Evolutionary conservation across 768 basidiomycete species (phyloP).

Genomic region (Suillus cothurnatus): DNA sequence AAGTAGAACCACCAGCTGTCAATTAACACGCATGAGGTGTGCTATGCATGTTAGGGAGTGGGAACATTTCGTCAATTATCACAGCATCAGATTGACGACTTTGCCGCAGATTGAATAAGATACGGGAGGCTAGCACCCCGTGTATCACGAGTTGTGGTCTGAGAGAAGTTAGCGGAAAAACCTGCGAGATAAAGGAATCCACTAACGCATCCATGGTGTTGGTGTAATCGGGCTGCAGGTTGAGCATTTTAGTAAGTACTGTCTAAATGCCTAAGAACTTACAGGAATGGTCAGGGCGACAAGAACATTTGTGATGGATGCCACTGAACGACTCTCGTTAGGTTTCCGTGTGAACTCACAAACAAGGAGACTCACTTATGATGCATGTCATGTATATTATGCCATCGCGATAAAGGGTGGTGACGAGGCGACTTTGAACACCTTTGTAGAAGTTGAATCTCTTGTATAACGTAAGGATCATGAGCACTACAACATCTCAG

Average conservation of each 20-base stretch:
- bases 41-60: not conserved
- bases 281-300: not conserved
- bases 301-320: not conserved
- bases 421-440: not conserved
- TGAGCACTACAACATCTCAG: not conserved
- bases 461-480: slow-evolving; percentile 3
- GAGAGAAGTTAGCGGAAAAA: not conserved
- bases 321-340: not conserved
- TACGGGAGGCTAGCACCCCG: slow-evolving; percentile 5
- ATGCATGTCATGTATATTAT: not conserved
- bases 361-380: not conserved
- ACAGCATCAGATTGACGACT: not conserved
- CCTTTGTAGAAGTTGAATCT: not conserved
- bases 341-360: not conserved
- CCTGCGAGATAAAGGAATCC: not conserved
- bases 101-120: slow-evolving; percentile 5
- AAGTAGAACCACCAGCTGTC: no score
- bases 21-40: not conserved
- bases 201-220: not conserved
- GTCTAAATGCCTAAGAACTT: not conserved
- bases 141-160: slow-evolving; percentile 1
- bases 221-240: not conserved
- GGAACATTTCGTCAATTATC: not conserved
- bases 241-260: not conserved
- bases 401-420: not conserved